These are phyloP conservation scores for Colletotrichum somersetense DNA, from an alignment of 2,329 filamentous ascomycete species.

Conservation along the genomic window DNA sequence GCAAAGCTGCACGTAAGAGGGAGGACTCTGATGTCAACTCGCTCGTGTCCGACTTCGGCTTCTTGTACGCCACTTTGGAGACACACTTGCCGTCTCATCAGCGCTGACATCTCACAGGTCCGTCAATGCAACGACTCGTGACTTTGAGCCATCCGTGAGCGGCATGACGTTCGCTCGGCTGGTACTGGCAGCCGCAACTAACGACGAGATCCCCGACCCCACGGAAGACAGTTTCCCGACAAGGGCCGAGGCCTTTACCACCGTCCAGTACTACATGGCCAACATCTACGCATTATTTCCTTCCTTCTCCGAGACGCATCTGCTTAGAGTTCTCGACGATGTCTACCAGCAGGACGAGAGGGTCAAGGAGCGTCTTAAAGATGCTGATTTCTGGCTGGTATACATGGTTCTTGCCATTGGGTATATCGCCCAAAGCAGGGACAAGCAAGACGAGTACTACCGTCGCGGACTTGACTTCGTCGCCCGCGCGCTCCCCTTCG, in stretches of 20 bases:
- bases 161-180: conserved; percentile 94
- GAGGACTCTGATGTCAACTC: conserved; percentile 93
- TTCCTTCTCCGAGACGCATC: conserved; percentile 82
- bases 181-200: conserved; percentile 84
- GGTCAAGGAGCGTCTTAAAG: conserved; percentile 61
- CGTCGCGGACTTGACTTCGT: conserved; percentile 67
- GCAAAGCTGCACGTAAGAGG: conserved; percentile 72
- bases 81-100: not conserved
- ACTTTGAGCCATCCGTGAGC: conserved; percentile 89
- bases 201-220: conserved; percentile 76
- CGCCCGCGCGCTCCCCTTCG: conserved; percentile 77
- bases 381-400: conserved; percentile 85
- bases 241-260: conserved; percentile 73
- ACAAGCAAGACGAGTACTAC: conserved; percentile 74
- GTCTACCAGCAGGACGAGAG: conserved; percentile 80
- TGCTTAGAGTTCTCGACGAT: conserved; percentile 84
- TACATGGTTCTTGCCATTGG: conserved; percentile 92
- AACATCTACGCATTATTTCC: conserved; percentile 86
- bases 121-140: conserved; percentile 92
- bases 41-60: conserved; percentile 93
- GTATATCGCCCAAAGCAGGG: conserved; percentile 79
- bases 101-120: conserved; percentile 66
- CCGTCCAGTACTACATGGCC: conserved; percentile 87
- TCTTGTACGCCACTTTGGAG: conserved; percentile 70
- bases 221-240: conserved; percentile 75